phyloP scores from a whole-genome alignment of 73 alveolate species.

The Tetrahymena malaccensis region DNA sequence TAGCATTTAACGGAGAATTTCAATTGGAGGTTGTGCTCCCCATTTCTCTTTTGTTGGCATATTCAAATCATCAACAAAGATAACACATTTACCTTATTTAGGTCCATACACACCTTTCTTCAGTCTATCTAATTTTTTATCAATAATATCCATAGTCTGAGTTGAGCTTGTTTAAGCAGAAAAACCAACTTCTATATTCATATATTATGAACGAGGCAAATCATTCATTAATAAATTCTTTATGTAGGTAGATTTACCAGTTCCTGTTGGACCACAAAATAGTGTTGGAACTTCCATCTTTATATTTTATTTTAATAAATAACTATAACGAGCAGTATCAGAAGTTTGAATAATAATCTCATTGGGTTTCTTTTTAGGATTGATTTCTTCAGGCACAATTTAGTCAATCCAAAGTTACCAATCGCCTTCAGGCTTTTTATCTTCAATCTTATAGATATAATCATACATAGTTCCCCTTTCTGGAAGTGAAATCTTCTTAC shows the following conservation, averaged over 20 bases:
- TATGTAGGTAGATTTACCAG: slow-evolving; percentile 97
- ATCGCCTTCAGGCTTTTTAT: slow-evolving; percentile 58
- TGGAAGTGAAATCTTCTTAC: slow-evolving; percentile 88
- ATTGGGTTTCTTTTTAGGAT: slow-evolving; percentile 80
- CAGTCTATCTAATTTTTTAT: slow-evolving; percentile 75
- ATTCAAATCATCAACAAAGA: slow-evolving; percentile 98
- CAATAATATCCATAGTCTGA: slow-evolving; percentile 90
- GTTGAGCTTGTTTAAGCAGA: slow-evolving; percentile 93
- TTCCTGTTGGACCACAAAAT: slow-evolving; percentile 99
- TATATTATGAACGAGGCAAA: slow-evolving; percentile 65
- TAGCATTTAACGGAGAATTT: slow-evolving; percentile 93
- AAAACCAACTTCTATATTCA: slow-evolving; percentile 94
- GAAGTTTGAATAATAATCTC: slow-evolving; percentile 96
- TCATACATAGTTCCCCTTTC: slow-evolving; percentile 97
- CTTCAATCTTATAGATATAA: slow-evolving; percentile 83
- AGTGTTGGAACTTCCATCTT: slow-evolving; percentile 79
- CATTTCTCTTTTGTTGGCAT: slow-evolving; percentile 99
- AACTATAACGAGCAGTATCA: slow-evolving; percentile 94
- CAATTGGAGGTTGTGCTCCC: slow-evolving; percentile 99
- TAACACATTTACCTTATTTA: slow-evolving; percentile 73
- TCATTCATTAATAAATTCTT: slow-evolving; percentile 78
- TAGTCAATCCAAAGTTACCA: slow-evolving; percentile 94
- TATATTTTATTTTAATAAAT: slow-evolving; percentile 70
- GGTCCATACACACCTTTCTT: slow-evolving; percentile 86
- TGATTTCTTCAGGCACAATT: slow-evolving; percentile 68